Evolutionary conservation across 768 basidiomycete species (phyloP).

Genomic region (Pleurotus cornucopiae): DNA sequence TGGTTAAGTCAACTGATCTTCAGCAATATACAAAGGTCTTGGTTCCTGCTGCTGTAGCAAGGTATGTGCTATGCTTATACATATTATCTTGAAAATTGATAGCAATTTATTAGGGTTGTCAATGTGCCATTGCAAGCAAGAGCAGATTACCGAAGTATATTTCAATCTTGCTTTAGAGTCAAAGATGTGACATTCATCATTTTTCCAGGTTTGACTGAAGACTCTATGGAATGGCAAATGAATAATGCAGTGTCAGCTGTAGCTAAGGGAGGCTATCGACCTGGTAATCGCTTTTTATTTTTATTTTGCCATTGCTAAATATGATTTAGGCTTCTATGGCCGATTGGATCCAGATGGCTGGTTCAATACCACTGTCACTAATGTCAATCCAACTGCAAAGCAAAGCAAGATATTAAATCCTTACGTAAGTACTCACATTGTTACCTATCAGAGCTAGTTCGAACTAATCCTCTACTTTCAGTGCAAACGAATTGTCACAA

Average conservation of each 20-base stretch:
- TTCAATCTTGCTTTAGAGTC: not conserved
- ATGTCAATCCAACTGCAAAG: conserved; percentile 76
- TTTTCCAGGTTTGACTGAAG: conserved; percentile 34
- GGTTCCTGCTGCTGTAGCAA: conserved; percentile 45
- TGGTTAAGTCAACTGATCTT: conserved; percentile 40
- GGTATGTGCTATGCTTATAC: conserved; percentile 33
- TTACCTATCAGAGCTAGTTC: not conserved
- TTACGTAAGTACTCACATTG: conserved; percentile 29
- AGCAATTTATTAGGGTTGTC: conserved; percentile 40
- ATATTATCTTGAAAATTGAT: not conserved
- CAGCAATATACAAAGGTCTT: conserved; percentile 68
- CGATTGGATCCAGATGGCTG: conserved; percentile 50
- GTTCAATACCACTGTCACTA: conserved; percentile 76
- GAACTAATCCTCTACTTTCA: conserved; percentile 19
- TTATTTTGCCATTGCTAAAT: not conserved
- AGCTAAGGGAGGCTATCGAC: conserved; percentile 46
- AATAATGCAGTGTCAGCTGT: conserved; percentile 56
- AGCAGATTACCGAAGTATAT: conserved; percentile 65
- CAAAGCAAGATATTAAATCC: conserved; percentile 70
- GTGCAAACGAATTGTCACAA: conserved; percentile 69
- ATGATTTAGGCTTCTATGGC: conserved; percentile 40
- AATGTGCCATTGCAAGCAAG: conserved; percentile 49
- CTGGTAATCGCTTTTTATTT: conserved; percentile 29
- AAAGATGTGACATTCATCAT: not conserved
- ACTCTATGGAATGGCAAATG: conserved; percentile 57